Conservation (phyloP, 305 asterid genomes). For the Nicotiana rustica region DNA sequence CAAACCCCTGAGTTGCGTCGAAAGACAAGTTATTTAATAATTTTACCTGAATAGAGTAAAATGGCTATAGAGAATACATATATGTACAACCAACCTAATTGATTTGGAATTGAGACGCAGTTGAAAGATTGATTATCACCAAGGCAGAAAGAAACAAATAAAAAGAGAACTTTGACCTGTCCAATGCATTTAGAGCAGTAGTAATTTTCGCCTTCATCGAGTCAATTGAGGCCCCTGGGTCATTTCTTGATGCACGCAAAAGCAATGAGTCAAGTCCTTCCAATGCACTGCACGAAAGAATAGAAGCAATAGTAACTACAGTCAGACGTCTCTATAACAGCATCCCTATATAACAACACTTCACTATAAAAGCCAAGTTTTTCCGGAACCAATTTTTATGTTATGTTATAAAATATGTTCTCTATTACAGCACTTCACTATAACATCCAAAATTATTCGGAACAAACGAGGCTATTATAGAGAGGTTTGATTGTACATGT, state of each 20-base stretch:
- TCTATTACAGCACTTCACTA: too few species aligned
- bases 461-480: too few species aligned
- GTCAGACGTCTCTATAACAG: too few species aligned
- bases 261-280: constrained; percentile 96
- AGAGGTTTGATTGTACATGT: neutral
- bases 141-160: neutral
- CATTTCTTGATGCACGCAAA: constrained; percentile 82
- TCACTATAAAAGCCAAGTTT: too few species aligned
- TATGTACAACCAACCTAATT: neutral
- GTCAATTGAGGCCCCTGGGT: constrained; percentile 58
- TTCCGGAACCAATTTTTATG: too few species aligned
- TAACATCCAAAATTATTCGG: too few species aligned
- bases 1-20: neutral
- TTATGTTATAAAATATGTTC: too few species aligned
- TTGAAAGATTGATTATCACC: neutral
- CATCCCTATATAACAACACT: too few species aligned
- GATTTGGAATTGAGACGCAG: neutral
- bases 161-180: constrained; percentile 56
- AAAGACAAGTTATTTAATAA: neutral
- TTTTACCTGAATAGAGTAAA: constrained; percentile 1
- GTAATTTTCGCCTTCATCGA: constrained; percentile 68
- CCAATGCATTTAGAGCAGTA: constrained; percentile 66
- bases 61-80: neutral
- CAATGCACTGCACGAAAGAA: constrained; percentile 61
- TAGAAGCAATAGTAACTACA: neutral